Conservation (phyloP, 2,329 filamentous ascomycete genomes). For the Fusarium sp. region DNA sequence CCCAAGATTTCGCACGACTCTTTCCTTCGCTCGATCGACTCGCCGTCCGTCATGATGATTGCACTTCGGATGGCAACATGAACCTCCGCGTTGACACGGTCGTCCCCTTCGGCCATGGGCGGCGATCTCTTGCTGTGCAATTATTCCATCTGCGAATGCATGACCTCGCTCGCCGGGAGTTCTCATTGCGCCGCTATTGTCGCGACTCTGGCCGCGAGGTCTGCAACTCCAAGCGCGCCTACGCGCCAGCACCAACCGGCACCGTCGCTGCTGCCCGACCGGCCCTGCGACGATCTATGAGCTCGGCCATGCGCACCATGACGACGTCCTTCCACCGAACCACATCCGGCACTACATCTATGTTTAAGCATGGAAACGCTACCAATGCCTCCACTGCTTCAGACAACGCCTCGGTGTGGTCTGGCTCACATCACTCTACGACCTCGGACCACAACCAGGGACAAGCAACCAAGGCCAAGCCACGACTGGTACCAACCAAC, state of each 20-base stretch:
- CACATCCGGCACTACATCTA: slow-evolving; percentile 40
- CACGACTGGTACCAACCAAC: slow-evolving; percentile 74
- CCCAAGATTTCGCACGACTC: slow-evolving; percentile 84
- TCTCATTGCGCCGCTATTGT: slow-evolving; percentile 92
- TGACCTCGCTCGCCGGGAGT: slow-evolving; percentile 87
- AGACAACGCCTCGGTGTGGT: slow-evolving; percentile 47
- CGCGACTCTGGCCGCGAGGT: slow-evolving; percentile 94
- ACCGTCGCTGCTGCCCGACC: slow-evolving; percentile 56
- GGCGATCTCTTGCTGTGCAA: slow-evolving; percentile 77
- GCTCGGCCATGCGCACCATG: slow-evolving; percentile 65
- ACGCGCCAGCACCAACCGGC: slow-evolving; percentile 52
- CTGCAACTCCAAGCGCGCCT: slow-evolving; percentile 85
- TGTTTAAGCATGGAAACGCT: slow-evolving; percentile 40
- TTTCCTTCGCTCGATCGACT: slow-evolving; percentile 90
- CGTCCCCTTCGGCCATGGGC: slow-evolving; percentile 70
- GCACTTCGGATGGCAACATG: slow-evolving; percentile 94
- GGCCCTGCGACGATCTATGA: slow-evolving; percentile 63
- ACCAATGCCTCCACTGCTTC: slow-evolving; percentile 32
- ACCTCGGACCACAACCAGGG: slow-evolving; percentile 36
- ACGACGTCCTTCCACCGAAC: slow-evolving; percentile 54
- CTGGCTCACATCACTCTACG: slow-evolving; percentile 42
- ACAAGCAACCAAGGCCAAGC: slow-evolving; percentile 53
- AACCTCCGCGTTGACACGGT: slow-evolving; percentile 91
- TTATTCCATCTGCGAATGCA: slow-evolving; percentile 98
- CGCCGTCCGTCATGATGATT: slow-evolving; percentile 90